Conservation (phyloP, 306 rosid species). For the Albizia julibrissin region DNA sequence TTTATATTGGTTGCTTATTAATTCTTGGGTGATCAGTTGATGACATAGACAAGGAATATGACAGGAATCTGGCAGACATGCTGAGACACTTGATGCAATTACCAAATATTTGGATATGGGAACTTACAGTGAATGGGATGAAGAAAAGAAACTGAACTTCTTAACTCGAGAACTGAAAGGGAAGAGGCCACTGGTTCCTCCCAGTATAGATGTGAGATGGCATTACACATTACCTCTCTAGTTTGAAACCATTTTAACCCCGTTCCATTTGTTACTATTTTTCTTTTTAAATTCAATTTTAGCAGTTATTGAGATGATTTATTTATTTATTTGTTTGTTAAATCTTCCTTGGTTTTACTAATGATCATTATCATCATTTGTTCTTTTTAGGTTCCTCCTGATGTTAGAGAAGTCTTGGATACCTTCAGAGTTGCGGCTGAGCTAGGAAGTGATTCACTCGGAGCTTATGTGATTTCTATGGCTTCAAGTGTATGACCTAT, state of each 20-base stretch:
- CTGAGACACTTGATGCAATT: constrained; percentile 88
- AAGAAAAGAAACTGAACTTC: constrained; percentile 86
- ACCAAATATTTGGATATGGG: constrained; percentile 82
- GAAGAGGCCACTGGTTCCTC: constrained; percentile 90
- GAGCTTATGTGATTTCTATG: constrained; percentile 98
- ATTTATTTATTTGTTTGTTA: background rate
- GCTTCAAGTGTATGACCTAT: constrained; percentile 71
- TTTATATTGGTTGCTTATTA: constrained; percentile 20
- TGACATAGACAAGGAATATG: constrained; percentile 32
- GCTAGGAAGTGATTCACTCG: constrained; percentile 84
- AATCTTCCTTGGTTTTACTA: constrained; percentile 11
- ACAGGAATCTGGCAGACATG: constrained; percentile 93
- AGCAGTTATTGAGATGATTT: background rate
- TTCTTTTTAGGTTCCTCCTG: constrained; percentile 68
- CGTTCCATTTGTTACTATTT: background rate
- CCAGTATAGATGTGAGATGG: constrained; percentile 63
- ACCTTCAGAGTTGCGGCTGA: constrained; percentile 86
- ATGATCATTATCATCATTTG: constrained; percentile 21
- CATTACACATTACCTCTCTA: background rate
- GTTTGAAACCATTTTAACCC: constrained; percentile 17
- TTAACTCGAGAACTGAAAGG: constrained; percentile 84
- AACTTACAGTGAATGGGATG: constrained; percentile 91
- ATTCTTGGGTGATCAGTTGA: constrained; percentile 16
- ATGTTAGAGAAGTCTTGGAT: constrained; percentile 77
- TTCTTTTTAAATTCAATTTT: background rate